Conservation (phyloP, 305 asterid species). For the Fraxinus xanthoxyloides region DNA sequence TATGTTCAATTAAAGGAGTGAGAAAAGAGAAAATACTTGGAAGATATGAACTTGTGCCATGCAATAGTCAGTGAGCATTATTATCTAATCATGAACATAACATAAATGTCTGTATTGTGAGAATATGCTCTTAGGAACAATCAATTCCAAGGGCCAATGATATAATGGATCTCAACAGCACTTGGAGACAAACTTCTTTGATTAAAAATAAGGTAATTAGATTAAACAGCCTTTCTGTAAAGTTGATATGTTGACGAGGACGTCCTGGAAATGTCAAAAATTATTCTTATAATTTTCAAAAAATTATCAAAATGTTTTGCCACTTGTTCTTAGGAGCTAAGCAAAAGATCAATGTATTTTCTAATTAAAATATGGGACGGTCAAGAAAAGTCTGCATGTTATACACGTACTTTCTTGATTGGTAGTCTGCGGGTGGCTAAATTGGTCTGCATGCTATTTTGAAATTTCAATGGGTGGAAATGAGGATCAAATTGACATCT, state of each 20-base stretch:
- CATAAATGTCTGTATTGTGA: background rate
- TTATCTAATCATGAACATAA: background rate
- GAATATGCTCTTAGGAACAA: background rate
- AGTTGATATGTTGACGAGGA: constrained; percentile 28
- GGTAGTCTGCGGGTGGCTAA: background rate
- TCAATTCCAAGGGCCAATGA: background rate
- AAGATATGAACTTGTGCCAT: background rate
- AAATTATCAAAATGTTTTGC: background rate
- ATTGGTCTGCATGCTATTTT: background rate
- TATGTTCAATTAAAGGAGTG: background rate
- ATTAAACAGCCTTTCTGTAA: constrained; percentile 12
- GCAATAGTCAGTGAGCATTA: background rate
- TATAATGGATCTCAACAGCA: constrained; percentile 15
- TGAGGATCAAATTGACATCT: background rate
- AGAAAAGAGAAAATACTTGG: background rate
- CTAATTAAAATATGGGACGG: background rate
- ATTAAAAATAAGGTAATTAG: background rate
- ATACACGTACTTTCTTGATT: background rate
- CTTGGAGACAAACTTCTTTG: constrained; percentile 5
- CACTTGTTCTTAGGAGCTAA: constrained; percentile 46
- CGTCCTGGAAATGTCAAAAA: constrained; percentile 32
- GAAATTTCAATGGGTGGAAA: background rate
- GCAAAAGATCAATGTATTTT: constrained; percentile 32
- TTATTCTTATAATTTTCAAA: constrained; percentile 20
- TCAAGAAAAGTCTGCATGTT: background rate